Conservation (phyloP, 2,329 filamentous ascomycete species). For the Colletotrichum tanaceti region DNA sequence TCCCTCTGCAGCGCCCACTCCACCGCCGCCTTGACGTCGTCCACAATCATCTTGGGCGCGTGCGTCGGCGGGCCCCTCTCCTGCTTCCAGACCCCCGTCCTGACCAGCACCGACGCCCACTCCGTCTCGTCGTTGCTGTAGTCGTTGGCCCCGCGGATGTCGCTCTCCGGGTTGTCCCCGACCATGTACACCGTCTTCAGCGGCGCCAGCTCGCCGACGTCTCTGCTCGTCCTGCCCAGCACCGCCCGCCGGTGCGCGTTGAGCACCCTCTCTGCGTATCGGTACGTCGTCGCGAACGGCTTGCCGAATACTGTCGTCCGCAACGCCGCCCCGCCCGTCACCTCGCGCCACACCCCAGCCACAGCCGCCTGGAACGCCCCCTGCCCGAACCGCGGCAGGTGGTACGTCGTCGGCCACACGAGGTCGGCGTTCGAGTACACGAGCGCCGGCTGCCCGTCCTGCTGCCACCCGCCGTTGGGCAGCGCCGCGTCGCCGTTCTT, state of each 20-base stretch:
- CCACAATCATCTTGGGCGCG: slow-evolving; percentile 73
- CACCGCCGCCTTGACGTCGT: slow-evolving; percentile 82
- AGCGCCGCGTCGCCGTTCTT: slow-evolving; percentile 75
- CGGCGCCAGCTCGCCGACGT: slow-evolving; percentile 49
- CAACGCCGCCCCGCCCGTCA: slow-evolving; percentile 73
- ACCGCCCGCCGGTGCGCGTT: slow-evolving; percentile 66
- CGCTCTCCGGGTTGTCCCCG: slow-evolving; percentile 88
- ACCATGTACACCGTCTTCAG: slow-evolving; percentile 91
- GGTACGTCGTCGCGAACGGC: slow-evolving; percentile 80
- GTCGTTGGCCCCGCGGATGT: slow-evolving; percentile 87
- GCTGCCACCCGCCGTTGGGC: slow-evolving; percentile 82
- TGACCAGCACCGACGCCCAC: slow-evolving; percentile 82
- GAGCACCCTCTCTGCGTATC: slow-evolving; percentile 83
- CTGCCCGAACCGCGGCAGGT: slow-evolving; percentile 87
- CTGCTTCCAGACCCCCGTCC: slow-evolving; percentile 79
- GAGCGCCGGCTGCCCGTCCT: slow-evolving; percentile 81
- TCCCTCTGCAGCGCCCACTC: slow-evolving; percentile 77
- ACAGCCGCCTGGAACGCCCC: slow-evolving; percentile 89
- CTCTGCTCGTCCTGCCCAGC: slow-evolving; percentile 47
- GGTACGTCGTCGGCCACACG: slow-evolving; percentile 87
- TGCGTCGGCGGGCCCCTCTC: slow-evolving; percentile 64
- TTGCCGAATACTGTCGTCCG: slow-evolving; percentile 82
- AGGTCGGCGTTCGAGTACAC: slow-evolving; percentile 94
- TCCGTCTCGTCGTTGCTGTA: slow-evolving; percentile 76
- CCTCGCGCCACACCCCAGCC: slow-evolving; percentile 79